Evolutionary conservation across 192 early-diverging fungal species (phyloP), one percentile per base, ranked within the genome.

Genomic region (Backusella tarrabulga): DNA sequence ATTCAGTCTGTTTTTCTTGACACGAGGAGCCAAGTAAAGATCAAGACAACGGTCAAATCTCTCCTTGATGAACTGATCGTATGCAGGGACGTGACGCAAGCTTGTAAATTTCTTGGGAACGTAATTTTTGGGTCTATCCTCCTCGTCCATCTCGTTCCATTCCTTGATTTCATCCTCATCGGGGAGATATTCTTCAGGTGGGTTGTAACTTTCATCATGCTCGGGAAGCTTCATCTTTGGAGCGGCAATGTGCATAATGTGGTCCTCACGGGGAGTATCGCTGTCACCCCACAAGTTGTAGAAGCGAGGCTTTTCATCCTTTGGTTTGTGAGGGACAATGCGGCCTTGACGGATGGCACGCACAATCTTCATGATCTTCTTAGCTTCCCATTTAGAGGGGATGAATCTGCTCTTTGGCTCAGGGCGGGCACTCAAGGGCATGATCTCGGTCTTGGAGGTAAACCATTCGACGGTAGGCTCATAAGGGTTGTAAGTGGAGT

Each of bases 11-110:
- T 97, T 96, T 83, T 93, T 95, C 60, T 89, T 80, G 67, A 94
- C 87, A 78, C 98, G 94, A 34, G 98, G 98, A 34, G 96, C 95
- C 68, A 99, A 86, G 79, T 99, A 99, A 71, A 99, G 86, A 80
- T 99, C 98, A 77, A 99, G 88, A 81, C 97, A 98, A 76, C 98
- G 88, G 79, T 98, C 91, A 84, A 99, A 99, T 63, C 97, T 88
- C 82, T 99, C 97, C 80, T 98, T 91, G 54, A 98, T 90, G 73
- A 99, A 98, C 34, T 89, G 87, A 26, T 90, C 86, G 80, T 98
- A 98, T 6, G 90, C 96, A 32, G 96, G 95, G 36, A 99, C 96
- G 34, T 86, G 76, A 44, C 98, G 93, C 72, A 99, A 89, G 60
- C 87, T 88, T 38, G 85, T 78, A 79, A 91, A 91, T 77, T 94